These are phyloP conservation scores for Plasmodium vinckei DNA, from an alignment of 169 alveolate species.

Conservation along the genomic window DNA sequence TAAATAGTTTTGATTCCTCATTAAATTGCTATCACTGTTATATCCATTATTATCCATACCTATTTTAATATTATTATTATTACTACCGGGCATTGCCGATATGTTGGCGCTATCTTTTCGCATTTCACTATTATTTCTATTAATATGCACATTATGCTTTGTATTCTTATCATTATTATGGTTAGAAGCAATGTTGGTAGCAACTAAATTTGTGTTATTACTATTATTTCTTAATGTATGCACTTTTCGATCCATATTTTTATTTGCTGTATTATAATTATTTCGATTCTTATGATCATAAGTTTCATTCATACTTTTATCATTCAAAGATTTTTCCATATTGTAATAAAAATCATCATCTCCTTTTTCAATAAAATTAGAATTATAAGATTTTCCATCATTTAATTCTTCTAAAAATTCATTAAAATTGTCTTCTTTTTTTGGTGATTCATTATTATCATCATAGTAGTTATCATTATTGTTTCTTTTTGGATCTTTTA, in stretches of 20 bases:
- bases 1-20: conserved; percentile 12
- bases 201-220: background rate
- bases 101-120: background rate
- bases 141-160: background rate
- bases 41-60: conserved; percentile 25
- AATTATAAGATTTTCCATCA: conserved; percentile 20
- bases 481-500: background rate
- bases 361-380: conserved; percentile 5
- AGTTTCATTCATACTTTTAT: conserved; percentile 48
- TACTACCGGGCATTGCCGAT: background rate
- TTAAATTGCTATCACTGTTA: conserved; percentile 55
- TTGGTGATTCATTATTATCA: conserved; percentile 19
- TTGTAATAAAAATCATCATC: conserved; percentile 33
- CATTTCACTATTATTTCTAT: background rate
- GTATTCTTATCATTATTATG: background rate
- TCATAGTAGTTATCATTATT: conserved; percentile 7
- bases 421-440: conserved; percentile 63
- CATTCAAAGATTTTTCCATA: conserved; percentile 18
- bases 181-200: background rate
- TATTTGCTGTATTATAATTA: background rate
- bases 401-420: conserved; percentile 65
- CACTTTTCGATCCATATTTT: background rate
- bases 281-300: conserved; percentile 19
- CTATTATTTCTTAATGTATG: background rate
- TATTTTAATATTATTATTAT: conserved; percentile 13